phyloP scores from a whole-genome alignment of 192 early-diverging fungal species.

The Podila verticillata region DNA sequence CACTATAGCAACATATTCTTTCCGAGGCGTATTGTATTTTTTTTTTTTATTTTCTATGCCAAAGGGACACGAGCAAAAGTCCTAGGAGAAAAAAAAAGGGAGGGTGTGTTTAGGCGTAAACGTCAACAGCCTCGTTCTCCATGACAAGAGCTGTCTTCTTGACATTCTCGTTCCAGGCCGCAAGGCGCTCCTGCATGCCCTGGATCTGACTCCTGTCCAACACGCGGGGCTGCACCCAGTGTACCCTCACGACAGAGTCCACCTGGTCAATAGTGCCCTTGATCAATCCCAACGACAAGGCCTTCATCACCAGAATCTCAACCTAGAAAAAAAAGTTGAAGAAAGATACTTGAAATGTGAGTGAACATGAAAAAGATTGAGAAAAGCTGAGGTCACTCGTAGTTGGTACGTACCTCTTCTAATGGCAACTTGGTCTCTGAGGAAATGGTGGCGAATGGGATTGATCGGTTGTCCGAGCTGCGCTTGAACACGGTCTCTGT shows the following conservation, averaged over 20 bases:
- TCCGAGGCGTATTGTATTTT: no score
- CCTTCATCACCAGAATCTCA: slow-evolving; percentile 99
- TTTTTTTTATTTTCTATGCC: no score
- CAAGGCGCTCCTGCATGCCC: slow-evolving; percentile 81
- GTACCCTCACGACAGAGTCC: slow-evolving; percentile 83
- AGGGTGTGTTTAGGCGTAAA: slow-evolving; percentile 23
- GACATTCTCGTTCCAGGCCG: slow-evolving; percentile 89
- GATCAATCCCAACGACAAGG: slow-evolving; percentile 91
- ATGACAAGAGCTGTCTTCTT: slow-evolving; percentile 74
- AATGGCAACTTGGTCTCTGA: slow-evolving; percentile 79
- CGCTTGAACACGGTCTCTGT: slow-evolving; percentile 95
- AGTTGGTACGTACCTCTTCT: slow-evolving; percentile 64
- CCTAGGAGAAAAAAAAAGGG: neutral
- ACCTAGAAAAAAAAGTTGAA: slow-evolving; percentile 60
- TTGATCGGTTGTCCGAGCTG: slow-evolving; percentile 73
- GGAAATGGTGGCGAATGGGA: slow-evolving; percentile 86
- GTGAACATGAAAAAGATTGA: no score
- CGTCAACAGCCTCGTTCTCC: slow-evolving; percentile 70
- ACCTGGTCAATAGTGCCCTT: slow-evolving; percentile 97
- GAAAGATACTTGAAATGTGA: neutral
- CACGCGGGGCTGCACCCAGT: slow-evolving; percentile 99
- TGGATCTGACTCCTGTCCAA: slow-evolving; percentile 91
- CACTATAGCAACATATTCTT: neutral
- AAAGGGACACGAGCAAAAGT: no score
- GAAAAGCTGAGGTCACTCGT: neutral